Conservation (phyloP, 2,329 filamentous ascomycete species). For the Ascochyta clinopodiicola region DNA sequence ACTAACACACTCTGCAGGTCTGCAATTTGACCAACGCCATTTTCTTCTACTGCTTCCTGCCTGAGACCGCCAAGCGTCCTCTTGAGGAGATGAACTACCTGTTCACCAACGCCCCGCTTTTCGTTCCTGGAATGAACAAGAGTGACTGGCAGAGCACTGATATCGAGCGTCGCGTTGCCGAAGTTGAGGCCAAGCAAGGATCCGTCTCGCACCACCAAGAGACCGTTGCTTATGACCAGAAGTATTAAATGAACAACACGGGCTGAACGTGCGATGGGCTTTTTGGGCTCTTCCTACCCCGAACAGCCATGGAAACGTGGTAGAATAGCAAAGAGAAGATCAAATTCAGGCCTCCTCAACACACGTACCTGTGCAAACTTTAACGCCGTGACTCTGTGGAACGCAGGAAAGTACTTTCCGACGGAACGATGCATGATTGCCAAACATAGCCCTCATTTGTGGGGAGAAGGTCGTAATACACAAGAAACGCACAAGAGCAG, state of each 20-base stretch:
- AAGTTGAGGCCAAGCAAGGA: conserved; percentile 61
- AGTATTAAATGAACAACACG: background rate
- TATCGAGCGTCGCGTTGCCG: conserved; percentile 64
- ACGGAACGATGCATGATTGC: background rate
- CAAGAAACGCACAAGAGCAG: background rate
- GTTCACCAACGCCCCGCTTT: conserved; percentile 69
- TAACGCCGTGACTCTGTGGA: background rate
- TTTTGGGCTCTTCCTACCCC: too few relatives aligned
- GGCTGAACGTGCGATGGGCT: background rate
- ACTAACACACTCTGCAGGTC: conserved; percentile 46
- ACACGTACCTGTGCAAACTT: background rate
- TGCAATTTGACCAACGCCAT: conserved; percentile 73
- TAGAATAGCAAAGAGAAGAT: background rate
- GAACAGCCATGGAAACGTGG: background rate
- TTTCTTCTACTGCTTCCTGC: conserved; percentile 72
- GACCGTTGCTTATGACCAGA: background rate
- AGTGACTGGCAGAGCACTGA: conserved; percentile 60
- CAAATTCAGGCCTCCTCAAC: too few relatives aligned
- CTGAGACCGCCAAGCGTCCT: conserved; percentile 69
- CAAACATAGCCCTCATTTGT: background rate
- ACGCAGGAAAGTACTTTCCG: background rate
- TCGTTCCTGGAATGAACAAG: conserved; percentile 65
- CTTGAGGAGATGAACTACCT: conserved; percentile 73
- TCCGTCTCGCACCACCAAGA: conserved; percentile 28
- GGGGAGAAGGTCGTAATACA: background rate